Evolutionary conservation across 805 yeast species (phyloP).

Genomic region (Zygotorulaspora florentina): DNA sequence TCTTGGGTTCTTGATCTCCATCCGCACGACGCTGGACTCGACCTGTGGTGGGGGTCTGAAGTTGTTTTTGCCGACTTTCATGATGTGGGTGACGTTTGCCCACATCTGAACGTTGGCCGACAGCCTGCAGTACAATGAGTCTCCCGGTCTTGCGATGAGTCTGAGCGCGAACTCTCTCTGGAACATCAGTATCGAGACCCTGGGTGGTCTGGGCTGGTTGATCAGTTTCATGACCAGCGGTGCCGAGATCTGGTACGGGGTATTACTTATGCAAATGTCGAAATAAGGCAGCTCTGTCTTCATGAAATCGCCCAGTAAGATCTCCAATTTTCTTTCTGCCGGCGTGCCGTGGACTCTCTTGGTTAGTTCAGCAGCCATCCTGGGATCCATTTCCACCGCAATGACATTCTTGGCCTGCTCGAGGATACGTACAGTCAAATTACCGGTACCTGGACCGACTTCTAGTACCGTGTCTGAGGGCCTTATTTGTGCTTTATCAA

Average conservation of each 20-base stretch:
- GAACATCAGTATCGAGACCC: conserved; percentile 94
- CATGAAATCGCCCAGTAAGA: conserved; percentile 91
- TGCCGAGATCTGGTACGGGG: conserved; percentile 96
- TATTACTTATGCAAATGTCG: conserved; percentile 93
- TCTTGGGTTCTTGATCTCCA: conserved; percentile 87
- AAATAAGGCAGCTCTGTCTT: conserved; percentile 92
- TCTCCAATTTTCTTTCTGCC: conserved; percentile 83
- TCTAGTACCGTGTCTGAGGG: conserved; percentile 92
- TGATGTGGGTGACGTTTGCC: conserved; percentile 97
- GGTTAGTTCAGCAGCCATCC: conserved; percentile 98
- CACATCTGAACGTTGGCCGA: conserved; percentile 99
- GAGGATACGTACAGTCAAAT: conserved; percentile 84
- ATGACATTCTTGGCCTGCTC: conserved; percentile 92
- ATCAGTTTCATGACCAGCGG: conserved; percentile 91
- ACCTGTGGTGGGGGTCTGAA: conserved; percentile 99
- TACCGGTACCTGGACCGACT: conserved; percentile 99
- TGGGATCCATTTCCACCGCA: conserved; percentile 98
- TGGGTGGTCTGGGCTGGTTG: conserved; percentile 88
- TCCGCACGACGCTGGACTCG: conserved; percentile 91
- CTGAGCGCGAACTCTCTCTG: conserved; percentile 96
- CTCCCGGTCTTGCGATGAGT: conserved; percentile 95
- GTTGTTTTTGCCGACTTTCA: conserved; percentile 96
- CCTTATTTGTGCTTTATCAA: conserved; percentile 87
- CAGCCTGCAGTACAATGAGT: conserved; percentile 81
- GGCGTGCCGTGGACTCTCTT: conserved; percentile 98